Evolutionary conservation across 768 basidiomycete species (phyloP).

Genomic region (Termitomyces eurrhizus): DNA sequence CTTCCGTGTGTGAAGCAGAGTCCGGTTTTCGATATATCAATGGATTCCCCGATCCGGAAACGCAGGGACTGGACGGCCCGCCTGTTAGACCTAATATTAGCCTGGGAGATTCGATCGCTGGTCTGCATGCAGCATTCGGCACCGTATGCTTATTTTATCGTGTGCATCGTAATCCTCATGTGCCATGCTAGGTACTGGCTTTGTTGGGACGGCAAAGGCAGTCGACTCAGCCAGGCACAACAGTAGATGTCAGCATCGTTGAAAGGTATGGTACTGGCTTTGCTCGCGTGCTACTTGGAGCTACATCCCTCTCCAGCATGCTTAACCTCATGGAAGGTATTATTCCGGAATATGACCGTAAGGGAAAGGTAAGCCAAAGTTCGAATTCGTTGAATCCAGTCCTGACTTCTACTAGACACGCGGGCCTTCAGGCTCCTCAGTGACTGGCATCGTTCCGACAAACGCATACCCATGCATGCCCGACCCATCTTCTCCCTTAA

Average conservation of each 20-base stretch:
- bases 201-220: conserved; percentile 44
- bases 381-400: neutral
- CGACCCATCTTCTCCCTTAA: conserved; percentile 32
- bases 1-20: conserved; percentile 74
- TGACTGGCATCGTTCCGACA: conserved; percentile 73
- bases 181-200: conserved; percentile 43
- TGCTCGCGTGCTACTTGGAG: neutral
- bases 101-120: conserved; percentile 68
- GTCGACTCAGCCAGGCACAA: conserved; percentile 37
- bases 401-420: conserved; percentile 41
- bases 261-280: conserved; percentile 43
- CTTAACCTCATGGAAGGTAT: conserved; percentile 76
- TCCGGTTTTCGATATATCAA: conserved; percentile 75
- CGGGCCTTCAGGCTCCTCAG: conserved; percentile 69
- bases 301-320: conserved; percentile 42
- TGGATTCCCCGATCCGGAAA: conserved; percentile 52
- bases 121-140: conserved; percentile 70
- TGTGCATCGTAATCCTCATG: neutral
- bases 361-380: conserved; percentile 45
- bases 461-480: conserved; percentile 70
- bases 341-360: conserved; percentile 72
- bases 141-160: conserved; percentile 39
- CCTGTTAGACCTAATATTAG: conserved; percentile 72
- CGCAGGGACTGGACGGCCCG: conserved; percentile 52
- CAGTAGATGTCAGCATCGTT: conserved; percentile 74